Evolutionary conservation across 2,329 filamentous ascomycete genomes (phyloP).

Genomic region (Penicillium sp.): DNA sequence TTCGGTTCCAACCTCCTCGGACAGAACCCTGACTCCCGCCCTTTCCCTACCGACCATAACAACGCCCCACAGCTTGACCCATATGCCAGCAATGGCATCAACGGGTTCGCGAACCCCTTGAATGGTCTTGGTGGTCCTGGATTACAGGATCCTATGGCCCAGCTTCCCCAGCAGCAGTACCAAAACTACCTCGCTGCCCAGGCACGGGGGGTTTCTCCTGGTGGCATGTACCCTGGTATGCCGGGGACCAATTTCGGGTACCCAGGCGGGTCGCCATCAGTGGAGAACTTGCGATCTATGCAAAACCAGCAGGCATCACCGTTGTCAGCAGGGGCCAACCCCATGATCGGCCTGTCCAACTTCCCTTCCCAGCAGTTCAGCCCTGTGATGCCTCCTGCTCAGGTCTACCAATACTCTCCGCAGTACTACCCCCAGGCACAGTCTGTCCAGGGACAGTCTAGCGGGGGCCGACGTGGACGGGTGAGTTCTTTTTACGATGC

Average conservation of each 20-base stretch:
- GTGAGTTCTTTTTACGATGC: conserved; percentile 40
- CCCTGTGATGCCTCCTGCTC: conserved; percentile 43
- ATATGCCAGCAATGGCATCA: conserved; percentile 38
- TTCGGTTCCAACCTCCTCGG: too few species aligned
- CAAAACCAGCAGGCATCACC: conserved; percentile 38
- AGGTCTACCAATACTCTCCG: conserved; percentile 56
- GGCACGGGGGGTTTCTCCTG: conserved; percentile 43
- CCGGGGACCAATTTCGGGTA: conserved; percentile 46
- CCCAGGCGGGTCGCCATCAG: conserved; percentile 40
- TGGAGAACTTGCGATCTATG: conserved; percentile 44
- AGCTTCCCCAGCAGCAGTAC: conserved; percentile 56
- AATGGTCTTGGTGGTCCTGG: conserved; percentile 31
- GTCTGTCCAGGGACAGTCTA: conserved; percentile 43
- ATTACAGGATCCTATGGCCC: conserved; percentile 42
- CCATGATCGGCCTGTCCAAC: conserved; percentile 50
- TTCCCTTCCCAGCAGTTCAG: conserved; percentile 48
- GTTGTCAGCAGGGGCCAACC: conserved; percentile 34
- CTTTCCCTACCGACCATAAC: conserved; percentile 37
- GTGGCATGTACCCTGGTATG: conserved; percentile 48
- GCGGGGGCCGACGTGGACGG: conserved; percentile 55
- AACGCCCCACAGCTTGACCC: conserved; percentile 39
- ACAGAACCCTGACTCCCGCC: conserved; percentile 39
- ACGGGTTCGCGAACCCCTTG: conserved; percentile 28
- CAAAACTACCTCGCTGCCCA: conserved; percentile 55
- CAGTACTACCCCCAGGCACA: conserved; percentile 50